Base-by-base conservation (phyloP, 805 yeast species). In the Yamadazyma nakazawae region DNA sequence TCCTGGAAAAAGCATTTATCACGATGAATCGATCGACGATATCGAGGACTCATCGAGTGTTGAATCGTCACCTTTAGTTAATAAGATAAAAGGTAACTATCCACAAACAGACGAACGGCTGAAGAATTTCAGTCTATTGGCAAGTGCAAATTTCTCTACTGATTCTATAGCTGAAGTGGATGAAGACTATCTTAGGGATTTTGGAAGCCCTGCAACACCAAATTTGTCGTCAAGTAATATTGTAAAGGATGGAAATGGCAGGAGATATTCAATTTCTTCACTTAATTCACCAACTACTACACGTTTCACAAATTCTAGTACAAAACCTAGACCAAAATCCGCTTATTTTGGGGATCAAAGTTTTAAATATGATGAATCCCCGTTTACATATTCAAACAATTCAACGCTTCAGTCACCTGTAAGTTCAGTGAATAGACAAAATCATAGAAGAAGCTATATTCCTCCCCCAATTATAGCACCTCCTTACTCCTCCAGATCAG, bases 141-240 rank as follows among this genome's bases (percentile, higher is more conserved):
- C 65, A 13, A 67, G 74, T 45, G 67, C 72, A 39, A 72, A 72
- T 53, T 72, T 72, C 53, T 67, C 73, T 9, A 52, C 70, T 3
- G 51, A 47, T 32, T 51, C 56, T 25, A 49, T 51, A n/a, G 54
- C 51, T 12, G 55, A 52, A 47, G 50, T 37, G 31, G 47, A 48
- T 32, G 34, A 11, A n/a, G 14, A 17, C 9, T 13, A 28, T 7
- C 2, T 13, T 3, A 13, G 9, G n/a, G 32, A 17, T 11, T 10
- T 4, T 28, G 25, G 16, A 5, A 19, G 16, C 5, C 49, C 43
- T 4, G 4, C 38, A 6, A 46, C 50, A 9, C 50, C 46, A 7
- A 46, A 42, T 8, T 8, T 24, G 3, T 37, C 42, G 7, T 3
- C 21, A 2, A 34, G 34, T 13, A 42, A 26, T 13, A 37, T 34